Evolutionary conservation across 768 basidiomycete species (phyloP).

Genomic region (Suillus plorans): DNA sequence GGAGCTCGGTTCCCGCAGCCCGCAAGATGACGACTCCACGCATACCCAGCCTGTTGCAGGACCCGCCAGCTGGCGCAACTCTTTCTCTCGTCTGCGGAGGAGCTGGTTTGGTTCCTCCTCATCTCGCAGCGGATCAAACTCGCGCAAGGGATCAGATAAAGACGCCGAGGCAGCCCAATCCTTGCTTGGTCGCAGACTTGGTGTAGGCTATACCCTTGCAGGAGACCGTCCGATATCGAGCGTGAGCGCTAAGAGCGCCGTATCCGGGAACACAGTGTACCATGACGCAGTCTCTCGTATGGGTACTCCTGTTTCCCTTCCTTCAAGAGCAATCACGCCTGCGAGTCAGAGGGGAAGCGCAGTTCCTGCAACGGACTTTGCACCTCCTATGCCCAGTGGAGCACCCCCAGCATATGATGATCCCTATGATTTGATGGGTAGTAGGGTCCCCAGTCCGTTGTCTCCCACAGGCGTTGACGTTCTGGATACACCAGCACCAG

Average conservation of each 20-base stretch:
- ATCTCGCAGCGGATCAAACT: constrained; percentile 28
- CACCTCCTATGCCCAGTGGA: constrained; percentile 20
- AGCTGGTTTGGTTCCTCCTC: constrained; percentile 56
- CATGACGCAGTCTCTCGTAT: constrained; percentile 58
- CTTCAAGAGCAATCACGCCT: constrained; percentile 49
- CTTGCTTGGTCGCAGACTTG: constrained; percentile 31
- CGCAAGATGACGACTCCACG: constrained; percentile 20
- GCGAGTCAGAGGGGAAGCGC: constrained; percentile 26
- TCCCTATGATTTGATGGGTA: constrained; percentile 28
- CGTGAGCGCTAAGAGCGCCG: constrained; percentile 52
- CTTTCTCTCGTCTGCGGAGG: constrained; percentile 47
- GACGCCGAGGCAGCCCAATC: constrained; percentile 49
- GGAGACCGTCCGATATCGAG: constrained; percentile 57
- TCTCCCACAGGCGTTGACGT: constrained; percentile 39
- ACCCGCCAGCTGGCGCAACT: constrained; percentile 33
- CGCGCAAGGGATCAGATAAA: constrained; percentile 33
- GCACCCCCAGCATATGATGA: constrained; percentile 35
- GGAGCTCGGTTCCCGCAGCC: constrained; percentile 28
- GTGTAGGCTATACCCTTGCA: constrained; percentile 39
- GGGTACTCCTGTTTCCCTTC: constrained; percentile 40
- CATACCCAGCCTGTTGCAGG: constrained; percentile 19
- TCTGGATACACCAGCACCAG: constrained; percentile 58
- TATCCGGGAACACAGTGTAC: constrained; percentile 57
- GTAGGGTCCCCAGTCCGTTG: constrained; percentile 23
- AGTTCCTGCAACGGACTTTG: constrained; percentile 7